These are phyloP conservation scores for Ascochyta viciae-villosae DNA, from an alignment of 2,329 filamentous ascomycete genomes.

Conservation along the genomic window DNA sequence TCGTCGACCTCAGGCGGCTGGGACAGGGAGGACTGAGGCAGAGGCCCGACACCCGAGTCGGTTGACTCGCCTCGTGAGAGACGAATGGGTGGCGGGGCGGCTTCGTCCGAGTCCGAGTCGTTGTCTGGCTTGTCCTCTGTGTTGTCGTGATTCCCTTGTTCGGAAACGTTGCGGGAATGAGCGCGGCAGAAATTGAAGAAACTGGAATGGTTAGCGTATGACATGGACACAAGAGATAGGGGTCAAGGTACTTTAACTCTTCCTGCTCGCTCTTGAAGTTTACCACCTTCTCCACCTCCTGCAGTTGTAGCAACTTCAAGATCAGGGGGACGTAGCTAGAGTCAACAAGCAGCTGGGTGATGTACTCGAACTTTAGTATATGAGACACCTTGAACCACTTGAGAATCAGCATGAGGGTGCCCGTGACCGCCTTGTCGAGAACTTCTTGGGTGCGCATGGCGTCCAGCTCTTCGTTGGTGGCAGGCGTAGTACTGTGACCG, in stretches of 20 bases:
- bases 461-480: conserved; percentile 75
- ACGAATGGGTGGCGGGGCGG: conserved; percentile 80
- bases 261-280: conserved; percentile 84
- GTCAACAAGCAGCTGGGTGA: conserved; percentile 91
- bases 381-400: conserved; percentile 98
- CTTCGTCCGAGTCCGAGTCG: conserved; percentile 65
- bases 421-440: conserved; percentile 89
- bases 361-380: conserved; percentile 92
- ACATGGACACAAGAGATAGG: no score
- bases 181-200: conserved; percentile 91
- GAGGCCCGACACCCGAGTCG: conserved; percentile 35
- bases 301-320: conserved; percentile 90
- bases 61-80: conserved; percentile 56
- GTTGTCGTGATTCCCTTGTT: conserved; percentile 31
- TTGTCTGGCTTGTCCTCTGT: conserved; percentile 29
- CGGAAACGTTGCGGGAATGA: conserved; percentile 66
- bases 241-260: conserved; percentile 71
- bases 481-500: conserved; percentile 33
- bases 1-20: conserved; percentile 75
- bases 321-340: conserved; percentile 94
- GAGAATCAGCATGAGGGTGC: conserved; percentile 81
- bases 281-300: conserved; percentile 89
- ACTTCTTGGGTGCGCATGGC: conserved; percentile 84
- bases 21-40: conserved; percentile 32
- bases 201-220: conserved; percentile 54